A percentile compares a stretch with the other conserved stretches of the same genome.
Conservation (phyloP, 2,329 filamentous ascomycete genomes). For the Calonectria naviculata region DNA sequence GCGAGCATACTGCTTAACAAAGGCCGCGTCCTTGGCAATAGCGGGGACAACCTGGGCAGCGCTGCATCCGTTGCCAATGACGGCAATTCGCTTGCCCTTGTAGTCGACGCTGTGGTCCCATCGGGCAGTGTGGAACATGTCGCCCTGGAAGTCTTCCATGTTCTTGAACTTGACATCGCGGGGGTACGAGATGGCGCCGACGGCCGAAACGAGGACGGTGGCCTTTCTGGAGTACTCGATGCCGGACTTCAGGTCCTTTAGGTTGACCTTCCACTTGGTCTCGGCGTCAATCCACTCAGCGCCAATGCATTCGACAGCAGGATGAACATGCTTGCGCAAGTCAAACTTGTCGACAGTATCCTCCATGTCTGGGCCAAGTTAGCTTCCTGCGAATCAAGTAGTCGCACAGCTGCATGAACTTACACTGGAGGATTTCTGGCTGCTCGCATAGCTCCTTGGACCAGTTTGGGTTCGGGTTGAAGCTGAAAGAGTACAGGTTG, state of each 20-base stretch:
- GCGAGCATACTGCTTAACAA: slow-evolving; percentile 29
- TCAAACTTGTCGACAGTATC: slow-evolving; percentile 35
- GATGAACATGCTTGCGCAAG: slow-evolving; percentile 35
- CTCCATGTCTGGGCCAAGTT: slow-evolving; percentile 25
- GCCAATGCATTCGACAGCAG: slow-evolving; percentile 32
- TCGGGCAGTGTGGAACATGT: slow-evolving; percentile 47
- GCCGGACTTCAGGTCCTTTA: slow-evolving; percentile 29
- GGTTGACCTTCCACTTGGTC: slow-evolving; percentile 31
- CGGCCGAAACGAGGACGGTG: slow-evolving; percentile 40
- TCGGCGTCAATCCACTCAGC: slow-evolving; percentile 33
- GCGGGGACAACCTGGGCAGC: slow-evolving; percentile 50
- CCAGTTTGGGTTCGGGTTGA: slow-evolving; percentile 30
- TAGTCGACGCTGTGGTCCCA: slow-evolving; percentile 45
- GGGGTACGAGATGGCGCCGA: slow-evolving; percentile 41
- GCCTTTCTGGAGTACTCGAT: slow-evolving; percentile 28
- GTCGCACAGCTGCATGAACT: background rate
- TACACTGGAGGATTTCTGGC: slow-evolving; percentile 26
- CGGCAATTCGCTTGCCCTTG: slow-evolving; percentile 45
- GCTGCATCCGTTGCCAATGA: slow-evolving; percentile 52
- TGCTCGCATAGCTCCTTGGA: slow-evolving; percentile 26
- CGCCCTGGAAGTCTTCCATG: slow-evolving; percentile 46
- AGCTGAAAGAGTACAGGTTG: slow-evolving; percentile 31
- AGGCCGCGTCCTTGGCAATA: slow-evolving; percentile 37
- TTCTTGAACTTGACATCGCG: slow-evolving; percentile 42
- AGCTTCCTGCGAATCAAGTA: background rate